Evolutionary conservation across 202 grass and related monocot species (phyloP), one percentile per base, ranked within the genome.

Genomic region (Digitaria exilis): DNA sequence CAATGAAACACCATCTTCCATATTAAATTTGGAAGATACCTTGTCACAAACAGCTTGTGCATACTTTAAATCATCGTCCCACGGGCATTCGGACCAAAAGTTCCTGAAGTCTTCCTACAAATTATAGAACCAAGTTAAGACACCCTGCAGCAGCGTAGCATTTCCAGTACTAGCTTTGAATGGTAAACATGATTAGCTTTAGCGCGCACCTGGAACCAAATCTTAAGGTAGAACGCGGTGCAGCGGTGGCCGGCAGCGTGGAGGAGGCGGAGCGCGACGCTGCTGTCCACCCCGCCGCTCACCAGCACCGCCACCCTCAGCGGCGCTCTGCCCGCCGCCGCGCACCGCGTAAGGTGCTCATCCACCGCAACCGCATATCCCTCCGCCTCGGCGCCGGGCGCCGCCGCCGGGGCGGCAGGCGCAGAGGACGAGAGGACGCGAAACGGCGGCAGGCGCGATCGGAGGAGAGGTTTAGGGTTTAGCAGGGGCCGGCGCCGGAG

Each of bases 221-320:
- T 99, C 71, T 99, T 96, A 29, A 99, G 96, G 81, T 99, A 99
- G 91, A 96, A 99, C 9, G 96, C 93, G 12, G 93, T 99, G 61
- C 93, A 96, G 22, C 79, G 34, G 46, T 99, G 93, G 18, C 93
- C 96, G 4, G 96, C 89, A 26, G 93, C 91, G 65, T 99, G 96
- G 84, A 99, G 93, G 74, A 90, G 93, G 45, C 93, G 87, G 46
- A 99, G 96, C 19, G 93, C 93, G 77, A 94, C 89, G 85, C 93
- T 99, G 74, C 93, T 99, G 69, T 99, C 96, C 7, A 99, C 96
- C 21, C 96, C 96, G 21, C 96, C 96, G 82, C 96, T 99, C 65
- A 99, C 83, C 42, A 99, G 87, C 41, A 96, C 87, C 5, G 93
- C 96, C 63, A 96, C 87, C 65, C 66, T 76, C 56, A 96, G 72